Conservation (phyloP, 2,329 filamentous ascomycete species). For the Sporothrix curviconia region DNA sequence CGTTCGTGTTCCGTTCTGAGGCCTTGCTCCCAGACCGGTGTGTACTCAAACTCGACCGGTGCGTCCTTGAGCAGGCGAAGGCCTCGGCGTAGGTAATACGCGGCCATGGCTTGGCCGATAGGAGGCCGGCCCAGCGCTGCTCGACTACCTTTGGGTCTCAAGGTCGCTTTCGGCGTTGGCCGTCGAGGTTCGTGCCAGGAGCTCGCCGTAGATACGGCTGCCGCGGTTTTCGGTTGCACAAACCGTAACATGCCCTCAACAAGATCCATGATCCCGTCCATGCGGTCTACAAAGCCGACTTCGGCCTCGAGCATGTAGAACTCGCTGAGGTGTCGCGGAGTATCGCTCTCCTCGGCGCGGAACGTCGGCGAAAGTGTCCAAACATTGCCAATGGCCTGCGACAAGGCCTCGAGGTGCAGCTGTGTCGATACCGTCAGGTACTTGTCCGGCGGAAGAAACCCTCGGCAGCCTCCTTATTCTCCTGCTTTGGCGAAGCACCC, state of each 20-base stretch:
- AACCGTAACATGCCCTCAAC: slow-evolving; percentile 69
- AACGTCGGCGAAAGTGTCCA: slow-evolving; percentile 95
- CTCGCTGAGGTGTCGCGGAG: slow-evolving; percentile 86
- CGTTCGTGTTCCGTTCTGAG: slow-evolving; percentile 91
- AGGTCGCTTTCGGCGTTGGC: slow-evolving; percentile 31
- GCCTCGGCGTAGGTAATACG: slow-evolving; percentile 78
- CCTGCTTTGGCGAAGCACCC: background rate
- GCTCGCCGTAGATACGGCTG: slow-evolving; percentile 39
- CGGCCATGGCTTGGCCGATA: slow-evolving; percentile 55
- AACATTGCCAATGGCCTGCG: slow-evolving; percentile 80
- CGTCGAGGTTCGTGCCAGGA: slow-evolving; percentile 32
- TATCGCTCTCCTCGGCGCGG: slow-evolving; percentile 87
- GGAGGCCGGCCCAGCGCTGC: slow-evolving; percentile 66
- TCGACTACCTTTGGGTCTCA: slow-evolving; percentile 42
- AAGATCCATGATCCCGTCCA: slow-evolving; percentile 68
- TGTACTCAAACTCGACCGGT: slow-evolving; percentile 55
- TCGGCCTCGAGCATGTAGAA: slow-evolving; percentile 99
- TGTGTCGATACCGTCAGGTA: slow-evolving; percentile 95
- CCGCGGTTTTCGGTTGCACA: slow-evolving; percentile 35
- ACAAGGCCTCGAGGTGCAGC: slow-evolving; percentile 85
- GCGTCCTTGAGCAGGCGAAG: slow-evolving; percentile 60
- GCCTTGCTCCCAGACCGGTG: slow-evolving; percentile 62
- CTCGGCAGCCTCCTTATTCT: slow-evolving; percentile 23
- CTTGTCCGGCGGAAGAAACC: slow-evolving; percentile 80
- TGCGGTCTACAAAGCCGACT: slow-evolving; percentile 65